Conservation (phyloP, 495 filamentous ascomycete genomes). For the Chaetomium tenue region DNA sequence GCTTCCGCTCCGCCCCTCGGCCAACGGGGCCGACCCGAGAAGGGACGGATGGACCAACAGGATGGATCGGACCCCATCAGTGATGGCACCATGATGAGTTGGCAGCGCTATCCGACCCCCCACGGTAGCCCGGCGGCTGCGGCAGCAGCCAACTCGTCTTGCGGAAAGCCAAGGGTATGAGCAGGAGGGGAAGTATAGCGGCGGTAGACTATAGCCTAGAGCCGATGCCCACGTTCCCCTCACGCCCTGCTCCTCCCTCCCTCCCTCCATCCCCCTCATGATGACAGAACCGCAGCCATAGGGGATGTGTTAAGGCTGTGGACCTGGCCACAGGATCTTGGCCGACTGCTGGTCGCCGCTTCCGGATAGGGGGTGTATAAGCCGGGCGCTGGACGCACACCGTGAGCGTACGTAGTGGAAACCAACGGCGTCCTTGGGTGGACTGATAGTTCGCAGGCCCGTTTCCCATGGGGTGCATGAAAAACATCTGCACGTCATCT, state of each 20-base stretch:
- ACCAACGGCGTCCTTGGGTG: not conserved
- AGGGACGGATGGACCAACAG: slow-evolving; percentile 6
- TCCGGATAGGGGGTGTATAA: not conserved
- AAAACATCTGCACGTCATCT: slow-evolving; percentile 29
- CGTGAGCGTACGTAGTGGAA: not conserved
- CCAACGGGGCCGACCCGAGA: slow-evolving; percentile 12
- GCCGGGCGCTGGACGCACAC: not conserved
- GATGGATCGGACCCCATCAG: slow-evolving; percentile 16
- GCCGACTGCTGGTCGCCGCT: slow-evolving; percentile 6
- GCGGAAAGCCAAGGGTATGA: slow-evolving; percentile 15
- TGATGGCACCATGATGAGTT: slow-evolving; percentile 33
- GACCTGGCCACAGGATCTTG: slow-evolving; percentile 5
- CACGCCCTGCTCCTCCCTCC: slow-evolving; percentile 19
- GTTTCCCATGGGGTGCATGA: slow-evolving; percentile 27
- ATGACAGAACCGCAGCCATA: slow-evolving; percentile 9
- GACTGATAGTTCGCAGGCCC: slow-evolving; percentile 19
- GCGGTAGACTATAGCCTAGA: slow-evolving; percentile 29
- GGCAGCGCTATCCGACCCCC: slow-evolving; percentile 29
- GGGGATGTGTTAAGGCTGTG: slow-evolving; percentile 17
- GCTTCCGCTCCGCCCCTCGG: slow-evolving; percentile 13
- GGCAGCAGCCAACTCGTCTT: slow-evolving; percentile 10
- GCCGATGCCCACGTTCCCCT: slow-evolving; percentile 27
- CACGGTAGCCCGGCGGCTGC: slow-evolving; percentile 15
- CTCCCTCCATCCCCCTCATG: slow-evolving; percentile 19
- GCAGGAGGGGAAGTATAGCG: slow-evolving; percentile 33